Percentiles rank a stretch among this genome's conserved stretches.
These are phyloP conservation scores for Xerocomellus intermedius DNA, from an alignment of 768 basidiomycete genomes.

Conservation along the genomic window DNA sequence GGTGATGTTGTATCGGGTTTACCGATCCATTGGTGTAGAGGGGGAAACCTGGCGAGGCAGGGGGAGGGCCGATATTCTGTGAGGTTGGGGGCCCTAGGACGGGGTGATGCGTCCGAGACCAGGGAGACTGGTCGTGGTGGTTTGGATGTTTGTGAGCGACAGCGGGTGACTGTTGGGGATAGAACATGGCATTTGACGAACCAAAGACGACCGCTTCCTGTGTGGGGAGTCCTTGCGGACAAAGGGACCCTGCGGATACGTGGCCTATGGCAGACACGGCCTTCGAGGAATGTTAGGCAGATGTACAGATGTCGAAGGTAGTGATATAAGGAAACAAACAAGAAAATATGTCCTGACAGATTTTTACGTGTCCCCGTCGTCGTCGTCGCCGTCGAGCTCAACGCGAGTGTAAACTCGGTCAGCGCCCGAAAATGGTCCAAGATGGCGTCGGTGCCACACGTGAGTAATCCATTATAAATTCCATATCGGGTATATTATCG, in stretches of 20 bases:
- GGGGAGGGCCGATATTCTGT: constrained; percentile 55
- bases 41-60: constrained; percentile 72
- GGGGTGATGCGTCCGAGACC: constrained; percentile 62
- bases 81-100: constrained; percentile 46
- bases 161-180: constrained; percentile 80
- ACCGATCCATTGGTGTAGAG: constrained; percentile 71
- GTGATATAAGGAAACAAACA: constrained; percentile 12
- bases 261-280: constrained; percentile 1
- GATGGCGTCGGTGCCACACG: constrained; percentile 13
- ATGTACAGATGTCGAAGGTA: constrained; percentile 12
- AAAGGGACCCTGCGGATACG: constrained; percentile 9
- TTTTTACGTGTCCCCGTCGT: constrained; percentile 17
- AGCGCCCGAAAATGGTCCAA: constrained; percentile 29
- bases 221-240: constrained; percentile 5
- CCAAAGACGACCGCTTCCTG: constrained; percentile 3
- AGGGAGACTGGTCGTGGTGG: constrained; percentile 74
- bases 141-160: constrained; percentile 73
- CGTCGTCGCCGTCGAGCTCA: constrained; percentile 18
- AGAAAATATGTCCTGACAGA: constrained; percentile 16
- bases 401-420: constrained; percentile 16
- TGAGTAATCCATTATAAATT: constrained; percentile 11
- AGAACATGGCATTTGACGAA: constrained; percentile 66
- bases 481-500: constrained; percentile 14
- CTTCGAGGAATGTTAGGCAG: neutral
- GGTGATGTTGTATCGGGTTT: constrained; percentile 60